A percentile compares a stretch with the other conserved stretches of the same genome.
phyloP scores from a whole-genome alignment of 116 monocot genomes.

The Papilionanthe hybrid region DNA sequence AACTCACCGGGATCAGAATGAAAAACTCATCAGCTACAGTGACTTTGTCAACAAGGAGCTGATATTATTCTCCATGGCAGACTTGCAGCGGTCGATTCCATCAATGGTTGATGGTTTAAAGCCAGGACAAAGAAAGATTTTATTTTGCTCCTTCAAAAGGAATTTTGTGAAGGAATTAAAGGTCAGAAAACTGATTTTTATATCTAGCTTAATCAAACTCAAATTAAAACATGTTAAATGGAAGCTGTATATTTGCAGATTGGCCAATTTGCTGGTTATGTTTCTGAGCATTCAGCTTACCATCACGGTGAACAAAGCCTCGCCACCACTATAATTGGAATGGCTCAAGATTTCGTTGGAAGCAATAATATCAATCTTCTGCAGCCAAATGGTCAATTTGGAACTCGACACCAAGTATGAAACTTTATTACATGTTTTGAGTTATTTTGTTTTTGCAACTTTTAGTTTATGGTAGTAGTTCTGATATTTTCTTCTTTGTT shows the following conservation, averaged over 20 bases:
- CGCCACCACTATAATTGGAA: constrained; percentile 75
- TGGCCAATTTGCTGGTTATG: constrained; percentile 93
- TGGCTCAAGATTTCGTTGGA: constrained; percentile 94
- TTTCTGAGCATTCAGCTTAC: constrained; percentile 93
- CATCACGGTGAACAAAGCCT: constrained; percentile 93
- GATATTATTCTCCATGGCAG: constrained; percentile 89
- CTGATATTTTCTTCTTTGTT: neutral
- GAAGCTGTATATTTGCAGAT: constrained; percentile 39
- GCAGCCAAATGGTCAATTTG: constrained; percentile 90
- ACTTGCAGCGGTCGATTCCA: constrained; percentile 88
- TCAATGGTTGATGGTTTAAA: constrained; percentile 96
- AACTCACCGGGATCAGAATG: constrained; percentile 68
- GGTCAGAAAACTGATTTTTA: constrained; percentile 23
- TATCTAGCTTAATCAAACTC: neutral
- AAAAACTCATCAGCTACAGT: constrained; percentile 72
- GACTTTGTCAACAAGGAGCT: constrained; percentile 95
- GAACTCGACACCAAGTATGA: constrained; percentile 69
- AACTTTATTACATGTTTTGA: neutral
- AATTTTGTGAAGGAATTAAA: constrained; percentile 82
- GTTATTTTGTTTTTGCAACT: neutral
- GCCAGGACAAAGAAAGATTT: constrained; percentile 89
- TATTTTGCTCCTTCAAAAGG: constrained; percentile 83
- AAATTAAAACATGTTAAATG: neutral
- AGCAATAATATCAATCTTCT: constrained; percentile 90
- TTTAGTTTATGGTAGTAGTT: neutral